A percentile compares a stretch with the other conserved stretches of the same genome.
phyloP scores from a whole-genome alignment of 192 early-diverging fungal genomes.

The Fimicolochytrium jonesii region DNA sequence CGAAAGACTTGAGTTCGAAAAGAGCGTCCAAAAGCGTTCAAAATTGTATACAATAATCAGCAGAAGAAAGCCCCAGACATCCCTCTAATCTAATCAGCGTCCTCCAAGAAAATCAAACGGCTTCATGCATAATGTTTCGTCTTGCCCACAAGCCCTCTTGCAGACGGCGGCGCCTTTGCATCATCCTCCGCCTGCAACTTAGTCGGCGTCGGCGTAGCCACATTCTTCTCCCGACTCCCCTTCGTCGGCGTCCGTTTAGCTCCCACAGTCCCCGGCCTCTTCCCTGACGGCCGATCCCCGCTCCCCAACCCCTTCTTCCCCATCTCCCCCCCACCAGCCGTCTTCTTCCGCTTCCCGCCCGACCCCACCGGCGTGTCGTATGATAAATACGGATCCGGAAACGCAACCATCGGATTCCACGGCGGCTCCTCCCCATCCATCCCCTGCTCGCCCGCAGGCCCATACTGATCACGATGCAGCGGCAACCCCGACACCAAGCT shows the following conservation, averaged over 20 bases:
- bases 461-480: constrained; percentile 34
- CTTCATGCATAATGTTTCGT: constrained; percentile 29
- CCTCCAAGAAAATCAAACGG: background rate
- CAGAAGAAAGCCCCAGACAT: too few relatives aligned
- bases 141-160: constrained; percentile 28
- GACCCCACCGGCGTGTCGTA: constrained; percentile 47
- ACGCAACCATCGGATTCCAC: constrained; percentile 57
- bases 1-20: too few relatives aligned
- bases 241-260: constrained; percentile 12
- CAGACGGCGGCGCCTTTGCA: constrained; percentile 7
- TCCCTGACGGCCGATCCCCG: background rate
- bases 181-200: background rate
- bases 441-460: constrained; percentile 6
- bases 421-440: constrained; percentile 28
- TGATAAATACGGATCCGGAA: constrained; percentile 51
- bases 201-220: background rate
- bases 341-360: background rate
- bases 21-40: too few relatives aligned
- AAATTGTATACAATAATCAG: too few relatives aligned
- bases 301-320: background rate
- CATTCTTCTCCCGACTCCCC: background rate
- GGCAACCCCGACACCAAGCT: constrained; percentile 38
- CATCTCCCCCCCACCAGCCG: background rate
- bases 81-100: too few relatives aligned
- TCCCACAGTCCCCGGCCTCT: background rate